These are phyloP conservation scores for Aspergillus pseudoterreus DNA, from an alignment of 2,329 filamentous ascomycete genomes.

Conservation along the genomic window DNA sequence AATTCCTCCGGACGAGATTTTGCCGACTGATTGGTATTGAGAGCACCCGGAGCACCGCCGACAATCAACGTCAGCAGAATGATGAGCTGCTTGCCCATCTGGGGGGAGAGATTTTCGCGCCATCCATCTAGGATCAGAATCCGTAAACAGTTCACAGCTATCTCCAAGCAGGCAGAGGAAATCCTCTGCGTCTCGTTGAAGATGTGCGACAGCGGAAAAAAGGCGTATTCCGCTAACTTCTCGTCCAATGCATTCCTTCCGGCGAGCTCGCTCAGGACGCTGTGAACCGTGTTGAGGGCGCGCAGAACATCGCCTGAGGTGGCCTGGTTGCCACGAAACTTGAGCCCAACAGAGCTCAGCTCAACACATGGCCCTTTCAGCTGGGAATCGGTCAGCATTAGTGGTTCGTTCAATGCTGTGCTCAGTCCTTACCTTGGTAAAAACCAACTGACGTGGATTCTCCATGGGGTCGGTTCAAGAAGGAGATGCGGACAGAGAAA, in stretches of 20 bases:
- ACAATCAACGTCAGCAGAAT: conserved; percentile 79
- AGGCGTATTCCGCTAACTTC: conserved; percentile 88
- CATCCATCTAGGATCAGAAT: conserved; percentile 75
- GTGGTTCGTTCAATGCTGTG: neutral
- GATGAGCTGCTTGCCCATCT: conserved; percentile 78
- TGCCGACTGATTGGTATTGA: conserved; percentile 21
- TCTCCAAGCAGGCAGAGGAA: conserved; percentile 66
- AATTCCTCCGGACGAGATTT: conserved; percentile 65
- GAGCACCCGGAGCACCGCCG: conserved; percentile 63
- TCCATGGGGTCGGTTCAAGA: conserved; percentile 26
- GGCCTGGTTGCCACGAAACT: conserved; percentile 45
- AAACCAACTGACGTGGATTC: conserved; percentile 37
- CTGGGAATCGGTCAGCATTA: conserved; percentile 32
- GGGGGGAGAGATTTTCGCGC: conserved; percentile 65
- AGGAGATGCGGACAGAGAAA: neutral
- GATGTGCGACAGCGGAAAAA: conserved; percentile 86
- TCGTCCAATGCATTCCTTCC: conserved; percentile 58
- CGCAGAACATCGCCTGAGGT: conserved; percentile 46
- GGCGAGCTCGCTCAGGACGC: conserved; percentile 37
- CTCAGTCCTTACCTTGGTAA: conserved; percentile 33
- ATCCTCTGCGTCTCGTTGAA: conserved; percentile 72
- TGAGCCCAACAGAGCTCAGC: conserved; percentile 53
- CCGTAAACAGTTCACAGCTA: conserved; percentile 70
- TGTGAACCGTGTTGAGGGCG: conserved; percentile 44
- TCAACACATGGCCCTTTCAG: conserved; percentile 58